Evolutionary conservation across 352 stramenopile genomes (phyloP).

Genomic region (Saprolegnia diclina): DNA sequence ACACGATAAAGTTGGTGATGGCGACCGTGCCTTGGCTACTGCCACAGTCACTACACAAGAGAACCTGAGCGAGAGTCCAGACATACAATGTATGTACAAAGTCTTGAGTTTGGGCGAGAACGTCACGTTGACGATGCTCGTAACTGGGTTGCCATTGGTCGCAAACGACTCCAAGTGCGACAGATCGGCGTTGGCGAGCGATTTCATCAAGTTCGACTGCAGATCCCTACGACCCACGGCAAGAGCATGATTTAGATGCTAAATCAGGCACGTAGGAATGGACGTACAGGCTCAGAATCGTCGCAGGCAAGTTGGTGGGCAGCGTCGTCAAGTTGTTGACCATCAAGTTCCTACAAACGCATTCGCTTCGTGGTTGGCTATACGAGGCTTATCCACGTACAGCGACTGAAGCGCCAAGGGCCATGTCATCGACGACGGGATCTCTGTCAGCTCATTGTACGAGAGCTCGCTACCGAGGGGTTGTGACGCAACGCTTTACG

Average conservation of each 20-base stretch:
- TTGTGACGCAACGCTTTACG: neutral
- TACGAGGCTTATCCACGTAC: neutral
- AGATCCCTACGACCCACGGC: neutral
- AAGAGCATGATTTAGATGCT: neutral
- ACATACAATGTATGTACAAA: neutral
- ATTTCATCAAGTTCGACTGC: neutral
- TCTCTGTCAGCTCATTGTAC: neutral
- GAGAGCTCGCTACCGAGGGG: neutral
- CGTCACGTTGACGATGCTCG: slow-evolving; percentile 2
- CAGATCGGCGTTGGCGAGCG: neutral
- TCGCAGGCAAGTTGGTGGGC: neutral
- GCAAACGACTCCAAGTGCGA: neutral
- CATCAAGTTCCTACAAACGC: slow-evolving; percentile 3
- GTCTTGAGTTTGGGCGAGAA: neutral
- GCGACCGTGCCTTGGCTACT: neutral
- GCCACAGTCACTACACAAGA: neutral
- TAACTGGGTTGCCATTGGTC: neutral
- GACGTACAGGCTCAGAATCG: neutral
- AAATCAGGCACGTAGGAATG: neutral
- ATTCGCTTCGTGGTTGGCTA: neutral
- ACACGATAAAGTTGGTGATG: slow-evolving; percentile 4
- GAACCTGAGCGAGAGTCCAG: neutral
- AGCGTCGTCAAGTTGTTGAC: slow-evolving; percentile 10
- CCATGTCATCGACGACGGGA: neutral
- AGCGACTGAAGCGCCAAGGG: neutral